These are phyloP conservation scores for Comarum palustre DNA, from an alignment of 306 rosid genomes.

Conservation along the genomic window DNA sequence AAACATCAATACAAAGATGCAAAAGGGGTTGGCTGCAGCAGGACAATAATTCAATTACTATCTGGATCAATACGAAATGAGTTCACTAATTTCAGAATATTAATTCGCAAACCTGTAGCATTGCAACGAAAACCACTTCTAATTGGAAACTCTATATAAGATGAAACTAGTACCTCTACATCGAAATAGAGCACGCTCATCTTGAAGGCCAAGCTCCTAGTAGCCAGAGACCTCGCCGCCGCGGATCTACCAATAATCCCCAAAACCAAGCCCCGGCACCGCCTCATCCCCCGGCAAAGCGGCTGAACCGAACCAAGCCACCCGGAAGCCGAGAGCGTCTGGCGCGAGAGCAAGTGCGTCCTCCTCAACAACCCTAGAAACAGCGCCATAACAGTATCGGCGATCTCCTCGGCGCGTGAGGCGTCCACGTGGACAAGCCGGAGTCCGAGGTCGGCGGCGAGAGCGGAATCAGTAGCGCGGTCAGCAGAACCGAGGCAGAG, in stretches of 20 bases:
- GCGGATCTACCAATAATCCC: slow-evolving; percentile 96
- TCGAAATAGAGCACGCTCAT: slow-evolving; percentile 92
- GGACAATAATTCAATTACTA: neutral
- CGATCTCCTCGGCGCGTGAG: slow-evolving; percentile 94
- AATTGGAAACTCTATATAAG: neutral
- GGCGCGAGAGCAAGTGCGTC: slow-evolving; percentile 90
- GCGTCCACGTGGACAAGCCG: slow-evolving; percentile 80
- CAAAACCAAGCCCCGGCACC: slow-evolving; percentile 89
- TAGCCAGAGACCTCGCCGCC: slow-evolving; percentile 83
- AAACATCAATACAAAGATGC: slow-evolving; percentile 5
- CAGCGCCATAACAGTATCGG: slow-evolving; percentile 93
- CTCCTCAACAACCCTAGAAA: slow-evolving; percentile 91
- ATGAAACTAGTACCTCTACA: slow-evolving; percentile 41
- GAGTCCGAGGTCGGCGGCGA: slow-evolving; percentile 89
- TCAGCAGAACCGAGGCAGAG: slow-evolving; percentile 96
- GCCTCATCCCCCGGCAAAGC: slow-evolving; percentile 93
- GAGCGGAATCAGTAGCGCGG: slow-evolving; percentile 74
- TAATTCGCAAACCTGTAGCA: neutral
- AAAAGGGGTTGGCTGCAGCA: neutral
- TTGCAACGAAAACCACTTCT: neutral
- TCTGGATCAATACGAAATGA: neutral
- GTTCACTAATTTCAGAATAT: neutral
- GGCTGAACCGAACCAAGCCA: slow-evolving; percentile 99
- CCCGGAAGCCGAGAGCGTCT: slow-evolving; percentile 81
- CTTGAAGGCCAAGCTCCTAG: slow-evolving; percentile 93